Evolutionary conservation across 2,329 filamentous ascomycete genomes (phyloP), one percentile per base, ranked within the genome.

Genomic region (Paracoccidioides brasiliensis): DNA sequence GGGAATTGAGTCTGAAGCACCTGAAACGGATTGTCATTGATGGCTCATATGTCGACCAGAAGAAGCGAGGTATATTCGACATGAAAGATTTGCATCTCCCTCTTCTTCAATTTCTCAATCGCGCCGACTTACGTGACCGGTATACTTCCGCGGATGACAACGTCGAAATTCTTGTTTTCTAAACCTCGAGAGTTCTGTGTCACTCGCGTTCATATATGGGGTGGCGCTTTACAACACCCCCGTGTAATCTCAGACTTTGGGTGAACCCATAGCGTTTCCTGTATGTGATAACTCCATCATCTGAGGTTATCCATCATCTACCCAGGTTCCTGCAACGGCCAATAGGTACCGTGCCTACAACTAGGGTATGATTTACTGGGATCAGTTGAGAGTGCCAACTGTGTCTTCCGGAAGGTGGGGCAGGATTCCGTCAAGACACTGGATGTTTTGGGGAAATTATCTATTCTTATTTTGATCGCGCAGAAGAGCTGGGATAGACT

Each of bases 31-130:
- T 98, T 38, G 81, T 97, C 7, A 80, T 97, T 37, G 93, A 98
- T 71, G 89, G 88, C 12, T 95, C 90, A 6, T 85, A 95, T 67
- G 87, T 96, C 61, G 91, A 98, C 71, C 82, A 87, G 70, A 98
- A 98, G 78, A 95, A 95, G 76, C 80, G 90, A 49, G 89, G 90
- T 0, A 82, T 98, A 60, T 82, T 95, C 69, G 93, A 97, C 66
- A 96, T 97, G 88, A 89, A 87, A 70, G 93, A 98, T 58, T 88
- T 88, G 0, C 85, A 90, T 74, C 78, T 90, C 64, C 88, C 89
- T 5, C 78, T 97, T 50, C 80, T 88, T 48, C 80, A 82, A 58
- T 82, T 95, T 67, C 74, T 98, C 52, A 80, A 84, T 38, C 78
- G 82, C 55, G 74, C 80, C 14, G 83, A 88, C 64, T 79, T 96